A percentile compares a stretch with the other conserved stretches of the same genome.
phyloP scores from a whole-genome alignment of 1,284 basidiomycete genomes.

The Kwoniella shivajii region DNA sequence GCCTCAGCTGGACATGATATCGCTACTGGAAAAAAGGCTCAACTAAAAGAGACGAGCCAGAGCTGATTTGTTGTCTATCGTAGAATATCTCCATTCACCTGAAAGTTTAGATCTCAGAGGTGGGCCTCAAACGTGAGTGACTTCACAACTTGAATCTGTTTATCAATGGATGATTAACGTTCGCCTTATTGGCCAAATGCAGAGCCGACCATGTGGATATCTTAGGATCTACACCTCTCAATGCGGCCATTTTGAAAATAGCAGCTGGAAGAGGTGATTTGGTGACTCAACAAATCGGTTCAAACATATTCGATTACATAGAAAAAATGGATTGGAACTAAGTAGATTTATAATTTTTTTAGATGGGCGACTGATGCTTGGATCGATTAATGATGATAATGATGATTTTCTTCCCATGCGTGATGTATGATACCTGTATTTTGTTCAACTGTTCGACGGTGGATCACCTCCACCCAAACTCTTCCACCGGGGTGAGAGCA shows the following conservation, averaged over 20 bases:
- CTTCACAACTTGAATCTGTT: not conserved
- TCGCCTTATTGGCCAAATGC: not conserved
- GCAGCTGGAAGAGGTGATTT: constrained; percentile 51
- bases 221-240: constrained; percentile 81
- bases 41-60: too few species aligned
- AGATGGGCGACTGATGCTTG: not conserved
- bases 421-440: too few species aligned
- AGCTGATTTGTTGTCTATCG: not conserved
- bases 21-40: too few species aligned
- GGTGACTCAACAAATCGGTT: constrained; percentile 69
- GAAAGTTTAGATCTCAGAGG: constrained; percentile 75
- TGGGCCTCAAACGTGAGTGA: constrained; percentile 72
- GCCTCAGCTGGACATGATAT: too few species aligned
- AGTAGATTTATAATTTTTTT: not conserved
- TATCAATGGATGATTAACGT: constrained; percentile 1
- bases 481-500: too few species aligned
- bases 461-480: too few species aligned
- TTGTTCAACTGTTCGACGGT: too few species aligned
- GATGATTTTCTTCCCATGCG: too few species aligned
- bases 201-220: constrained; percentile 86
- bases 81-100: constrained; percentile 81
- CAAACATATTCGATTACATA: constrained; percentile 76
- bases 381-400: not conserved
- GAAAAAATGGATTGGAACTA: constrained; percentile 70
- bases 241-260: constrained; percentile 86